Evolutionary conservation across 2,329 filamentous ascomycete genomes (phyloP), one percentile per base, ranked within the genome.

Genomic region (Alternaria conjuncta): DNA sequence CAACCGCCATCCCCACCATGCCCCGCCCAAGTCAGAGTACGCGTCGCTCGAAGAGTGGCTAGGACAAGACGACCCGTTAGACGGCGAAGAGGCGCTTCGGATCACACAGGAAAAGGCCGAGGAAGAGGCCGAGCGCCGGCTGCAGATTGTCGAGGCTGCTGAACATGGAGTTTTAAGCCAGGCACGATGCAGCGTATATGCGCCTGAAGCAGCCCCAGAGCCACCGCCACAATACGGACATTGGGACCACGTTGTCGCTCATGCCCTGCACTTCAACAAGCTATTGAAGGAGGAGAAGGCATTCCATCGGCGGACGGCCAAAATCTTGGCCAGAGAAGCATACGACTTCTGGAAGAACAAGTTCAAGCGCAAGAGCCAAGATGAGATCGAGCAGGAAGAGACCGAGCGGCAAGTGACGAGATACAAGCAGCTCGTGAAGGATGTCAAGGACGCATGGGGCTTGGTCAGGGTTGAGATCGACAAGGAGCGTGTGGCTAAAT

Each of bases 141-240:
- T 88, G 60, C 87, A 88, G 30, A 88, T 97, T 26, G 88, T 94
- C 68, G 82, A 89, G 51, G 94, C 93, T 67, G 88, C 89, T 4
- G 85, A 92, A 72, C 87, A 89, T 6, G 94, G 94, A 15, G 93
- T 94, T 5, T 84, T 97, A 26, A 93, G 91, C 55, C 82, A 86
- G 57, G 88, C 89, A 63, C 85, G 86, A 63, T 95, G 92, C 75
- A 90, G 89, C 3, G 82, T 90, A 23, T 96, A 92, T 71, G 85
- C 89, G 18, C 92, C 92, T 0, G 92, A 96, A 66, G 84, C 88
- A 12, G 86, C 86, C 63, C 89, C 92, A 60, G 92, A 96, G 71
- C 92, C 92, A 0, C 87, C 89, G 0, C 86, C 87, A 56, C 93
- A 96, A 73, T 98, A 93, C 84, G 89, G 91, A n/a, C 94, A 96